Conservation (phyloP, 164 flowering plant species). For the Paratinospora sagittata region DNA sequence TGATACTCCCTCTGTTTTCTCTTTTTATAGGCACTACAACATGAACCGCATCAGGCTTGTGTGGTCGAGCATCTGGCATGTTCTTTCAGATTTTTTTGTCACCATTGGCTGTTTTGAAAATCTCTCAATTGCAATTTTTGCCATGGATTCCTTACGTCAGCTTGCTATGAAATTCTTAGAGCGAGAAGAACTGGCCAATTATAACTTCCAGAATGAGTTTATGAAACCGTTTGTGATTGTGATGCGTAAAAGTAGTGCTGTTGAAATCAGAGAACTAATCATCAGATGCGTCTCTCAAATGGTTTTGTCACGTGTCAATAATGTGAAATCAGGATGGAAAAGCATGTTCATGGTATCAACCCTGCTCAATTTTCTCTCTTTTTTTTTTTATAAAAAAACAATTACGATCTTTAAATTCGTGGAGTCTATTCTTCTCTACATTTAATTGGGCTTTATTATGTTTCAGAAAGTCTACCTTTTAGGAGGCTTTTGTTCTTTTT, state of each 20-base stretch:
- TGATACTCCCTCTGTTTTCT: background rate
- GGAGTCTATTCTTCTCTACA: too few relatives aligned
- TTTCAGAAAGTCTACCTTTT: too few relatives aligned
- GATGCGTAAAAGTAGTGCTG: slow-evolving; percentile 95
- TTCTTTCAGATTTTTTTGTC: slow-evolving; percentile 92
- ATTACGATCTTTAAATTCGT: too few relatives aligned
- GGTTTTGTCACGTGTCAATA: slow-evolving; percentile 92
- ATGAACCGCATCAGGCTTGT: slow-evolving; percentile 99
- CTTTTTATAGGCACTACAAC: slow-evolving; percentile 79
- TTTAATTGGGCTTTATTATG: too few relatives aligned
- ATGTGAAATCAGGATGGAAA: slow-evolving; percentile 99
- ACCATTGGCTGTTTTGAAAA: slow-evolving; percentile 97
- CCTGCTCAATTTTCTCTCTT: background rate
- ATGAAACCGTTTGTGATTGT: slow-evolving; percentile 99
- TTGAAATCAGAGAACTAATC: slow-evolving; percentile 92
- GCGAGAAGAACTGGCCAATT: slow-evolving; percentile 94
- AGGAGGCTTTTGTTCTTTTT: too few relatives aligned
- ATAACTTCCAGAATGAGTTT: slow-evolving; percentile 97
- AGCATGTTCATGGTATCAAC: slow-evolving; percentile 97
- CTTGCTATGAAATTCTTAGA: slow-evolving; percentile 96
- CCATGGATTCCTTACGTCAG: slow-evolving; percentile 97
- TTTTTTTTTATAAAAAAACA: too few relatives aligned
- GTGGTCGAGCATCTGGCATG: slow-evolving; percentile 98
- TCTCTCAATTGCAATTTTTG: slow-evolving; percentile 97
- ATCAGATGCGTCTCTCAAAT: slow-evolving; percentile 98